Evolutionary conservation across 805 yeast genomes (phyloP).

Genomic region (Spathaspora passalidarum): DNA sequence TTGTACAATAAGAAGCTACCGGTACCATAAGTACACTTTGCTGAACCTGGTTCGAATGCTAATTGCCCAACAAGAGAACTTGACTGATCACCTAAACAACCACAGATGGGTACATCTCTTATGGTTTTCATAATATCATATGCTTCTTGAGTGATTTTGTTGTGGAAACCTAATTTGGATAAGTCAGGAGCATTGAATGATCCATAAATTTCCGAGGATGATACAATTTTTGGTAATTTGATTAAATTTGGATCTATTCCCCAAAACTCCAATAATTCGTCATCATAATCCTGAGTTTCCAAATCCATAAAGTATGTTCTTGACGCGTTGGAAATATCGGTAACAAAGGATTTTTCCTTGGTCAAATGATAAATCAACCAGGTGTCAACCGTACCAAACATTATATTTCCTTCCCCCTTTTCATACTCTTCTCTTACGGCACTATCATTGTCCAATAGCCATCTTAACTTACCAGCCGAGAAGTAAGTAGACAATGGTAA

Average conservation of each 20-base stretch:
- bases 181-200: slow-evolving; percentile 61
- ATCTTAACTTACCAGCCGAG: slow-evolving; percentile 83
- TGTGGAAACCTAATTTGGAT: slow-evolving; percentile 48
- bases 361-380: slow-evolving; percentile 90
- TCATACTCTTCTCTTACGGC: slow-evolving; percentile 66
- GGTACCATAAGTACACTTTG: slow-evolving; percentile 95
- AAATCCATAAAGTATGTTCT: slow-evolving; percentile 89
- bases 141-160: slow-evolving; percentile 51
- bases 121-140: slow-evolving; percentile 47
- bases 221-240: slow-evolving; percentile 69
- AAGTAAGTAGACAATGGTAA: slow-evolving; percentile 89
- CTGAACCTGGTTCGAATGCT: slow-evolving; percentile 79
- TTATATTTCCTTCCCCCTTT: slow-evolving; percentile 63
- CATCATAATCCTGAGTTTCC: slow-evolving; percentile 71
- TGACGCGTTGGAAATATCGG: slow-evolving; percentile 90
- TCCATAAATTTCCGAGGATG: slow-evolving; percentile 79
- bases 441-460: slow-evolving; percentile 82
- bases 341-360: slow-evolving; percentile 61
- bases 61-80: slow-evolving; percentile 92
- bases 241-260: slow-evolving; percentile 68
- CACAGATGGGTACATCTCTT: slow-evolving; percentile 71
- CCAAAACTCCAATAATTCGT: slow-evolving; percentile 73
- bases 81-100: slow-evolving; percentile 92
- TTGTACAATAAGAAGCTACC: slow-evolving; percentile 90
- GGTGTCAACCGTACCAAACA: slow-evolving; percentile 93